Evolutionary conservation across 345 rosid genomes (phyloP).

Genomic region (Melastoma malabathricum): DNA sequence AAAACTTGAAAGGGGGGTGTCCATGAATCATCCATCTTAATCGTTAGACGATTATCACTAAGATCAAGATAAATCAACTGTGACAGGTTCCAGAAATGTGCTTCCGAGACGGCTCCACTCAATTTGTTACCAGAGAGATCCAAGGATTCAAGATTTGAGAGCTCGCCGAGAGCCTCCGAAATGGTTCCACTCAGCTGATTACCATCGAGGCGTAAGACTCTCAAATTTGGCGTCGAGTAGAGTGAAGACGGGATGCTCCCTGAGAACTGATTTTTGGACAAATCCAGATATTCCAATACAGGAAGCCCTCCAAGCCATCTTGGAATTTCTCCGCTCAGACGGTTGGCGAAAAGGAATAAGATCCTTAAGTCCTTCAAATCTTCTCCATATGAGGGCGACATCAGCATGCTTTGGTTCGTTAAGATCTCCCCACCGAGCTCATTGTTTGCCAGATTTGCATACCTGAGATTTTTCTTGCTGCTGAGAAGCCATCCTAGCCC

Average conservation of each 20-base stretch:
- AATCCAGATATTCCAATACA: too few species aligned
- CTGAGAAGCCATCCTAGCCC: conserved; percentile 1
- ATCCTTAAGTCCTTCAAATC: background rate
- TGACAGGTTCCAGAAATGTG: conserved; percentile 5
- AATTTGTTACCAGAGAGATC: conserved; percentile 4
- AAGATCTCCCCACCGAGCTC: background rate
- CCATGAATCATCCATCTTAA: background rate
- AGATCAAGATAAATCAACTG: background rate
- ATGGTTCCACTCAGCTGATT: conserved; percentile 5
- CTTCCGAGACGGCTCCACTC: conserved; percentile 1
- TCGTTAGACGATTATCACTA: background rate
- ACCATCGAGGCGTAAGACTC: background rate
- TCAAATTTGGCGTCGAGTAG: background rate
- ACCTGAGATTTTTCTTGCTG: background rate
- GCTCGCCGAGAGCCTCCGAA: background rate
- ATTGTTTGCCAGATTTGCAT: accelerated
- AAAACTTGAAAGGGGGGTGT: accelerated
- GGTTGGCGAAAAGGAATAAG: too few species aligned
- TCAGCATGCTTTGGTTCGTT: background rate
- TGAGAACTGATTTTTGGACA: background rate
- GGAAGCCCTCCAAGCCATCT: too few species aligned
- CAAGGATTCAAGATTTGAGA: background rate
- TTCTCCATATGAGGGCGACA: accelerated
- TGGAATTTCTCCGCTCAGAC: background rate
- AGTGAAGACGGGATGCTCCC: background rate